These are phyloP conservation scores for Pythium plurisporium DNA, from an alignment of 352 stramenopile species.

Conservation along the genomic window DNA sequence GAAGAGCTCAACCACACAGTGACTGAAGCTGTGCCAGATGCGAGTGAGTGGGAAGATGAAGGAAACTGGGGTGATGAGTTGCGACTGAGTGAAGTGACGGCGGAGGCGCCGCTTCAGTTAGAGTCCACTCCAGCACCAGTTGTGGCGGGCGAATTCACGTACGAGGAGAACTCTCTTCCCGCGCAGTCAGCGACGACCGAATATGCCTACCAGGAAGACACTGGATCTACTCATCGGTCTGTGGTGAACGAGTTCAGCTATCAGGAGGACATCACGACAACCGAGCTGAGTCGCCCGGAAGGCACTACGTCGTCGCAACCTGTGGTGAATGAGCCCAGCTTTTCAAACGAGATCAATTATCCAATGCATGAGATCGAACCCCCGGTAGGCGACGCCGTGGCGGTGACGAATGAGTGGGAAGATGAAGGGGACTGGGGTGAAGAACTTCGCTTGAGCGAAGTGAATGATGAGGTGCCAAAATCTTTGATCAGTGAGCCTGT, in stretches of 20 bases:
- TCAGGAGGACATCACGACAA: too few relatives aligned
- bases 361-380: too few relatives aligned
- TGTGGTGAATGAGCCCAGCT: not conserved
- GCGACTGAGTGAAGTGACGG: slow-evolving; percentile 5
- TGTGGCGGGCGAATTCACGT: not conserved
- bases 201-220: too few relatives aligned
- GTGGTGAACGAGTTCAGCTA: not conserved
- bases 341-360: too few relatives aligned
- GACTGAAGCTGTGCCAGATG: not conserved
- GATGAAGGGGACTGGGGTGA: not conserved
- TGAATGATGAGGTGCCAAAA: not conserved
- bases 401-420: not conserved
- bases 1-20: not conserved
- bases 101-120: not conserved
- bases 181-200: too few relatives aligned
- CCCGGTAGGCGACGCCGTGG: not conserved
- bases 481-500: too few relatives aligned
- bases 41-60: slow-evolving; percentile 10
- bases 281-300: too few relatives aligned
- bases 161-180: too few relatives aligned
- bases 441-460: not conserved
- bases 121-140: too few relatives aligned
- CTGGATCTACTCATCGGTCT: too few relatives aligned
- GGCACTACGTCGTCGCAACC: not conserved
- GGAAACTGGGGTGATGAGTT: not conserved